Evolutionary conservation across 345 rosid genomes (phyloP), one percentile per base, ranked within the genome.

Genomic region (Eucalyptus marginata): DNA sequence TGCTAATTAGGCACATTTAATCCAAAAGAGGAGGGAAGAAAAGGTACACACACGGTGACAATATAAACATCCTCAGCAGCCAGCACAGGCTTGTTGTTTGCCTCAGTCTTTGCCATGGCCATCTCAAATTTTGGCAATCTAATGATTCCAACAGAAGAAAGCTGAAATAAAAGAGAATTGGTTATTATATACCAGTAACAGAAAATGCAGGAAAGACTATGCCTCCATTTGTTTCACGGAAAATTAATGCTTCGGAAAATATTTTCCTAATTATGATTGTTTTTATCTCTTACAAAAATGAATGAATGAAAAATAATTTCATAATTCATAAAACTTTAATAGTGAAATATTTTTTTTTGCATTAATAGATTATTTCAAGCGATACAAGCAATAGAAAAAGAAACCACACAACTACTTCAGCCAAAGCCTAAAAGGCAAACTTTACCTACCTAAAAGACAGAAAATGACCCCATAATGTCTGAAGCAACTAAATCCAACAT

Each of bases 61-160:
- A 98, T 96, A 92, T 91, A 92, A 93, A 97, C 90, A 92, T 98
- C 99, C 90, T 94, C 97, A 92, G 95, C 93, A 90, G 96, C 95
- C 87, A 98, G 96, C 93, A 98, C 97, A 91, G 99, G 99, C 91
- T 96, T 96, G 88, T 90, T 95, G 92, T 94, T 98, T 20, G 95
- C 93, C 90, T 98, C 99, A 88, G 98, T 92, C 92, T 89, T 96
- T 86, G 98, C 98, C 98, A 97, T 95, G 90, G 92, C 91, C 99
- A 98, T 96, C 92, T 97, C 99, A 96, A 98, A 98, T 91, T 90
- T 96, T 64, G 99, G 99, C 94, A 98, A 89, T 80, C 98, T 96
- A 90, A 97, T 93, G 86, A 96, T 93, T 87, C 99, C 99, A 11
- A 96, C 99, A 15, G 98, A 94, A 68, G 99, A 98, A 90, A 98